Evolutionary conservation across 176 grass and related monocot genomes (phyloP), one percentile per base, ranked within the genome.

Genomic region (Thalia dealbata): DNA sequence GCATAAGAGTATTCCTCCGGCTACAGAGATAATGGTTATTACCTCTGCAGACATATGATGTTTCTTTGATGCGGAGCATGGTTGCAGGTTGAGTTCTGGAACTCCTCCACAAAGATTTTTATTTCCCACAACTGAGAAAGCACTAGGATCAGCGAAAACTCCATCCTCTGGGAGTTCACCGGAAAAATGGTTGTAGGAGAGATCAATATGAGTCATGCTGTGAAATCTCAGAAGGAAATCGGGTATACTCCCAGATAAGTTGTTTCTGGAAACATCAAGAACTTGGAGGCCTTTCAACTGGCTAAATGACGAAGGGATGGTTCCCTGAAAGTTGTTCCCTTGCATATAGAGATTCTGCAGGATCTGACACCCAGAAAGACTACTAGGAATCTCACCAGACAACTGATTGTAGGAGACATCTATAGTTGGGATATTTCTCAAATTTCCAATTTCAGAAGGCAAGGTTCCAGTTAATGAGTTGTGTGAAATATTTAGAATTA

Each of bases 391-490:
- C 0, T 63, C 46, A 0, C 87, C 68, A 0, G 80, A 85, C 13
- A 90, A 61, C 25, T 3, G 52, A 55, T 95, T 90, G 21, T 85
- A 45, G 46, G 91, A 95, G 1, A 87, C 44, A 7, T n/a, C 65
- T 2, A 95, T 25, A 1, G 15, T 22, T 1, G 64, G 22, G 6
- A 83, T 21, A 35, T 81, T 83, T 7, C 72, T 76, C 27, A 95
- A 83, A 2, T 27, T 83, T 3, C 87, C 82, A 10, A 91, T 46
- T 32, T 78, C 87, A 1, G 42, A 23, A 0, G 91, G 75, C 71
- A 95, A 18, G 0, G 3, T 10, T 14, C 82, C 87, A n/a, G 38
- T 73, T 7, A 95, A 42, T 19, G 63, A 51, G 67, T 90, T 95
- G 63, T 87, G 8, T 25, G 91, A 95, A 48, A 87, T 26, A 38